Conservation (phyloP, 495 filamentous ascomycete species). For the Thermothielavioides terrestris region DNA sequence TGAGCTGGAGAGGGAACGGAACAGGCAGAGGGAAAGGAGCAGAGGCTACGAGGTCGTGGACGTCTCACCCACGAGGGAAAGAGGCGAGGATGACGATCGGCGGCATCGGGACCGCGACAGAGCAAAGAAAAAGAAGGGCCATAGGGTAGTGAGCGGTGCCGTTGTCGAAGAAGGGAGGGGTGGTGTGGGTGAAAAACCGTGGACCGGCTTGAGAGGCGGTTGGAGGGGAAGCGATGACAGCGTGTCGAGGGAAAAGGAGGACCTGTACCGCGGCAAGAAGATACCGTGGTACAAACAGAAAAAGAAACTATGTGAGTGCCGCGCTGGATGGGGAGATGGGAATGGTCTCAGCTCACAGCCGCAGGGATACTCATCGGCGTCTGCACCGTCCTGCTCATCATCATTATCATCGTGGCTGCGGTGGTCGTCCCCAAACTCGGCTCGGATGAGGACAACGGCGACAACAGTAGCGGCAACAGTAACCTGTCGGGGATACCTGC, state of each 20-base stretch:
- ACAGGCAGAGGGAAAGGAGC: constrained; percentile 3
- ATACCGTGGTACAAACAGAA: constrained; percentile 26
- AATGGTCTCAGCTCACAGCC: constrained; percentile 11
- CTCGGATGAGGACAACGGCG: constrained; percentile 9
- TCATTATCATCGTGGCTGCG: constrained; percentile 66
- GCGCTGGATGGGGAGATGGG: background rate
- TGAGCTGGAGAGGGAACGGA: constrained; percentile 18
- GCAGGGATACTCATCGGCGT: constrained; percentile 46
- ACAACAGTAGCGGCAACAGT: constrained; percentile 14
- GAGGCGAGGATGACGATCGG: too few relatives aligned
- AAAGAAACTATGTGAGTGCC: constrained; percentile 43
- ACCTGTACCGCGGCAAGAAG: constrained; percentile 9
- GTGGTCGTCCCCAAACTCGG: constrained; percentile 56
- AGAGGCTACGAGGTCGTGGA: constrained; percentile 11
- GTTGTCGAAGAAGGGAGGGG: constrained; percentile 57
- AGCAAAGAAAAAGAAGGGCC: constrained; percentile 33
- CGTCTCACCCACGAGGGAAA: background rate
- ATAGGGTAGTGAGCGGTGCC: constrained; percentile 58
- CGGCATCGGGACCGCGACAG: constrained; percentile 3
- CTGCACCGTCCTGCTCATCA: constrained; percentile 51
- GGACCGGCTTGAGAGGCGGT: constrained; percentile 25
- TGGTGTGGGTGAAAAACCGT: background rate
- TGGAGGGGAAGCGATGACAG: constrained; percentile 29
- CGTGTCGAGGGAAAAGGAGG: constrained; percentile 25
- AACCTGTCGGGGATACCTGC: constrained; percentile 49